Base-by-base conservation (phyloP, 805 yeast genomes). In the Zygoascus bituminiphila region DNA sequence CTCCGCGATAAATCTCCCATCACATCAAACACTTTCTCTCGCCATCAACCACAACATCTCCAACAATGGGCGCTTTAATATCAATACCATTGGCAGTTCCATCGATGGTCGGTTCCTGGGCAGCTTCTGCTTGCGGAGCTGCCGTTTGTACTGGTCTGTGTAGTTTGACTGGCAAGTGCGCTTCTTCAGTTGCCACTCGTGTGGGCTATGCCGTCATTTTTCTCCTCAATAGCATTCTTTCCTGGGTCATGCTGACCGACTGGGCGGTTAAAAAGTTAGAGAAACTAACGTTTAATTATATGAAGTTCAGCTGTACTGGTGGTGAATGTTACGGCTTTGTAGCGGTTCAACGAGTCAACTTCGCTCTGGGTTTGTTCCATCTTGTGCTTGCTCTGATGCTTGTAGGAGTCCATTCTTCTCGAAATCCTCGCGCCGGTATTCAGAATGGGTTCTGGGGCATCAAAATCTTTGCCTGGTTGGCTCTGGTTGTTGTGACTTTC, bases 371-470 rank as follows among this genome's bases (percentile, higher is more conserved):
- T 2, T 45, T 81, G 47, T 66, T 88, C 50, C 98, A 93, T 67
- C 58, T 89, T 29, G 54, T 80, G 0, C 68, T 93, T 48, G 95
- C 93, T 1, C 65, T 69, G 2, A 59, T 84, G 37, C 69, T 93
- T 41, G 61, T 83, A 8, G 86, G 88, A 19, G 94, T 89, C 4
- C 79, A 78, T 54, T 81, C 93, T 0, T 82, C 95, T 1, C 67
- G 77, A 25, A 81, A 88, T 62, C 84, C 89, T 19, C 74, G 96
- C 40, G 82, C 93, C 0, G 78, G 76, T 20, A 73, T 93, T 40
- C 98, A 93, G 63, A 93, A 94, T 64, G 95, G 96, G 2, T 83
- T 78, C 71, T 93, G 99, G 99, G 76, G 82, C 40, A 60, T 81
- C 42, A 93, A 93, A 65, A 65, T 87, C 9, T 58, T 79, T 7